A percentile compares a stretch with the other conserved stretches of the same genome.
Evolutionary conservation across 306 rosid species (phyloP).

Genomic region (Prunus persica): Prunus_persica_NCBIv2 NC_034013.1:1738501-1739000

Average conservation of each 20-base stretch:
- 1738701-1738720: neutral
- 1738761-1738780: no score
- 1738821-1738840: neutral
- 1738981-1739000: neutral
- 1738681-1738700: neutral
- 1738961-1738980: neutral
- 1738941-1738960: neutral
- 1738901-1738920: neutral
- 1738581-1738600: neutral
- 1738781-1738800: neutral
- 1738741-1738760: no score
- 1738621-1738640: neutral
- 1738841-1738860: neutral
- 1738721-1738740: neutral
- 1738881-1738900: neutral
- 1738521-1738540: neutral
- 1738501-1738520: neutral
- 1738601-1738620: neutral
- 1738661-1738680: neutral
- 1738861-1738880: neutral
- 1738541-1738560: neutral
- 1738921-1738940: no score
- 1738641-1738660: neutral
- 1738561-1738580: neutral
- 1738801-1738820: neutral